Evolutionary conservation across 371 early-diverging fungal genomes (phyloP), one percentile per base, ranked within the genome.

Genomic region (Mucor mucedo): DNA sequence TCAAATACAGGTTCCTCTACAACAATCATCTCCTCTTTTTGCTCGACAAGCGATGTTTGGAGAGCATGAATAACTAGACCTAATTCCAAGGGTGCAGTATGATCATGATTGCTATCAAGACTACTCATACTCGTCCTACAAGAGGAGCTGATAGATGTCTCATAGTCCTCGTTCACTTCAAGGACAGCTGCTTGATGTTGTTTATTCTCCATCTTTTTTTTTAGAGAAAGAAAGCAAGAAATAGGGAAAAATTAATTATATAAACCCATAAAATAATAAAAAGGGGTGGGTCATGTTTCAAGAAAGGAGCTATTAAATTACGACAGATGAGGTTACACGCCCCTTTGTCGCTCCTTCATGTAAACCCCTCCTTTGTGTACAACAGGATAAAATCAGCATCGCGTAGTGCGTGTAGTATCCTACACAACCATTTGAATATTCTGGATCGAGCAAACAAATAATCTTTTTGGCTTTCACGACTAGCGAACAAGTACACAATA

Each of bases 121-220:
- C 62, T 67, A 48, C 62, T 67, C n/a, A 62, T 30, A 52, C 62
- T 67, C 28, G 68, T 58, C 8, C 68, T 49, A 13, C 44, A 21
- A 27, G 59, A 59, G 13, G 56, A 30, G n/a, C 41, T 55, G n/a
- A 40, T 28, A 11, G 58, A 33, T 6, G 63, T 32, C n/a, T 49
- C 48, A 58, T 44, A 58, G 5, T 63, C 50, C 29, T 56, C 50
- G 8, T 57, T 38, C 1, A 63, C 63, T 50, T 50, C 32, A 5
- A 57, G 33, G 1, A 63, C 49, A 7, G 63, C 63, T 5, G 27
- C 63, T 39, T 35, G 41, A 55, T 38, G 32, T 32, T 28, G 16
- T 27, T 53, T 53, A 27, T 40, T 40, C 2, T 55, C 28, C 41
- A 55, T 39, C 8, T 7, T 27, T 39, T 16, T 10, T 21, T 4